phyloP scores from a whole-genome alignment of 768 basidiomycete genomes.

The Arthromyces matolae region DNA sequence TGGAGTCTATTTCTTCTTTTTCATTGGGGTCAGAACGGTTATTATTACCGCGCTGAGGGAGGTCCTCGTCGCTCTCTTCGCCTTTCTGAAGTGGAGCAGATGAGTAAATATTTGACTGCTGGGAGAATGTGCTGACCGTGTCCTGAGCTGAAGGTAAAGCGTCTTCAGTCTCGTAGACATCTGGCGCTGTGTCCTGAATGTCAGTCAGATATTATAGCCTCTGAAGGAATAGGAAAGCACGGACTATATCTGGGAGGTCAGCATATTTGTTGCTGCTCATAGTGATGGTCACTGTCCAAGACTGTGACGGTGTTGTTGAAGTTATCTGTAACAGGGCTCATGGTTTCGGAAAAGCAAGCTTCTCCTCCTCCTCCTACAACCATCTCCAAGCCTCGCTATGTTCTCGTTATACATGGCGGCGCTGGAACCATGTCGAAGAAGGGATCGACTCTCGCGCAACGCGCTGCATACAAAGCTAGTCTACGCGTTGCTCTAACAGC shows the following conservation, averaged over 20 bases:
- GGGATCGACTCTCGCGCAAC: slow-evolving; percentile 57
- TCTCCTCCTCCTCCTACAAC: slow-evolving; percentile 17
- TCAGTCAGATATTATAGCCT: not conserved
- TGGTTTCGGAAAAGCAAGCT: slow-evolving; percentile 18
- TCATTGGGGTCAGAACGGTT: slow-evolving; percentile 37
- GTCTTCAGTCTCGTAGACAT: slow-evolving; percentile 92
- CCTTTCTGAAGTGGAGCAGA: slow-evolving; percentile 39
- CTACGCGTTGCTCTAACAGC: slow-evolving; percentile 53
- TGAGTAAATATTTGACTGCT: slow-evolving; percentile 3
- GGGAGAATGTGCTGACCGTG: slow-evolving; percentile 38
- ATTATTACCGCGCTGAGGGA: slow-evolving; percentile 35
- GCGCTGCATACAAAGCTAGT: slow-evolving; percentile 51
- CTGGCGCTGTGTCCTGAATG: slow-evolving; percentile 80
- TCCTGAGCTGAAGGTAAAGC: slow-evolving; percentile 50
- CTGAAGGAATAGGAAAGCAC: slow-evolving; percentile 26
- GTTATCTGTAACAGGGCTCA: too few species aligned
- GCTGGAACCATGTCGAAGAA: slow-evolving; percentile 65
- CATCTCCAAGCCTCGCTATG: slow-evolving; percentile 19
- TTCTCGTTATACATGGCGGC: slow-evolving; percentile 77
- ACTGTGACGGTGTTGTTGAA: slow-evolving; percentile 47
- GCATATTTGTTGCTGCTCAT: slow-evolving; percentile 82
- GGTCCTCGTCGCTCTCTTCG: slow-evolving; percentile 69
- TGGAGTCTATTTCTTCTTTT: slow-evolving; percentile 68
- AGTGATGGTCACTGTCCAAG: not conserved
- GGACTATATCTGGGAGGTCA: slow-evolving; percentile 86